Evolutionary conservation across 371 early-diverging fungal species (phyloP).

Genomic region (Coemansia sp.): DNA sequence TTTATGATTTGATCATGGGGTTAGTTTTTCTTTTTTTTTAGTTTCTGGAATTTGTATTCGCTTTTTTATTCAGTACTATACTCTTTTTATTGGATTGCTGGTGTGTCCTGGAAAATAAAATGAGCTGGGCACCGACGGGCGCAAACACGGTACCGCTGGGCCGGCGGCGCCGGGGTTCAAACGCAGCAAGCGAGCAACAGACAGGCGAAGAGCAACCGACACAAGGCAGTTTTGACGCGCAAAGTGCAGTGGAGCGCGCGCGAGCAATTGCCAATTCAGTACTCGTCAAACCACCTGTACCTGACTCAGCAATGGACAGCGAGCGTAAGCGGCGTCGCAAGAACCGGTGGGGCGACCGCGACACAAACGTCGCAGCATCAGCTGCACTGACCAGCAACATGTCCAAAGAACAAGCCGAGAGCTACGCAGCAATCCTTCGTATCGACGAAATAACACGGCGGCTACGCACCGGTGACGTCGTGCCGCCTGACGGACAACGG

Average conservation of each 20-base stretch:
- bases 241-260: conserved; percentile 46
- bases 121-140: conserved; percentile 55
- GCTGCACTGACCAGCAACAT: conserved; percentile 77
- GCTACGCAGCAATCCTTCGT: conserved; percentile 79
- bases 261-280: conserved; percentile 46
- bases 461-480: conserved; percentile 74
- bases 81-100: neutral
- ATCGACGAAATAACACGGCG: conserved; percentile 86
- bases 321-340: conserved; percentile 55
- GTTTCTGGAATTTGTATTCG: conserved; percentile 4
- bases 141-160: conserved; percentile 60
- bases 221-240: conserved; percentile 27
- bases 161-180: conserved; percentile 51
- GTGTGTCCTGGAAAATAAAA: conserved; percentile 7
- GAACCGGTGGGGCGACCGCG: conserved; percentile 88
- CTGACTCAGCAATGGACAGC: neutral
- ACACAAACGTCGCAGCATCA: conserved; percentile 62
- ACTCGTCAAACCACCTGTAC: conserved; percentile 6
- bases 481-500: conserved; percentile 66
- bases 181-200: conserved; percentile 22
- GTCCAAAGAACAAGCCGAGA: conserved; percentile 76
- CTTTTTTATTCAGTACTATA: neutral
- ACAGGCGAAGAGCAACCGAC: neutral
- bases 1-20: conserved; percentile 1
- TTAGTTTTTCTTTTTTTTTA: conserved; percentile 13